Percentiles rank a stretch among this genome's conserved stretches.
Evolutionary conservation across 2,329 filamentous ascomycete genomes (phyloP).

Genomic region (Xylaria sp.): DNA sequence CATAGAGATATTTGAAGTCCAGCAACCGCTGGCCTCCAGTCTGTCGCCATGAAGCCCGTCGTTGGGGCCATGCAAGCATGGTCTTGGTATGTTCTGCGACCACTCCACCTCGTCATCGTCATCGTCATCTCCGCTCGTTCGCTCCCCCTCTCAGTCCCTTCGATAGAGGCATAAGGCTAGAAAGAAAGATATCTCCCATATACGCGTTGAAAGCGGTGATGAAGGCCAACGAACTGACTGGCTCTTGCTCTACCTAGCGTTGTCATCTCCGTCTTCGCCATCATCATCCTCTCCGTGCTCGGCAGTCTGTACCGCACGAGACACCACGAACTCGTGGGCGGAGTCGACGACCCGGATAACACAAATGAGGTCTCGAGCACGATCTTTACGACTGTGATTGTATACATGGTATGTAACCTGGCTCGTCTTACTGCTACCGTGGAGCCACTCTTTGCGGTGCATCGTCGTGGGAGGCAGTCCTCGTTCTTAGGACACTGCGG

Average conservation of each 20-base stretch:
- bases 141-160: neutral
- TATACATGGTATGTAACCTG: conserved; percentile 65
- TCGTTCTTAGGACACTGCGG: neutral
- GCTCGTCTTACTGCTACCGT: neutral
- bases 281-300: conserved; percentile 59
- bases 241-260: conserved; percentile 54
- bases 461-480: neutral
- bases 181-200: too few species aligned
- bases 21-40: conserved; percentile 11
- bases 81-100: conserved; percentile 67
- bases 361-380: conserved; percentile 74
- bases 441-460: neutral
- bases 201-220: too few species aligned
- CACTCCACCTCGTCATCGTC: neutral
- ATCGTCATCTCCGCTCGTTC: conserved; percentile 1
- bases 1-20: neutral
- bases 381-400: conserved; percentile 79
- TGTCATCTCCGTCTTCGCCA: conserved; percentile 60
- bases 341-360: conserved; percentile 64
- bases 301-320: conserved; percentile 69
- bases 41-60: conserved; percentile 80
- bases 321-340: conserved; percentile 80
- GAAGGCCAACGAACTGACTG: conserved; percentile 6
- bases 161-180: neutral
- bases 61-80: conserved; percentile 89